These are phyloP conservation scores for Fusarium albidum DNA, from an alignment of 2,329 filamentous ascomycete genomes.

Conservation along the genomic window DNA sequence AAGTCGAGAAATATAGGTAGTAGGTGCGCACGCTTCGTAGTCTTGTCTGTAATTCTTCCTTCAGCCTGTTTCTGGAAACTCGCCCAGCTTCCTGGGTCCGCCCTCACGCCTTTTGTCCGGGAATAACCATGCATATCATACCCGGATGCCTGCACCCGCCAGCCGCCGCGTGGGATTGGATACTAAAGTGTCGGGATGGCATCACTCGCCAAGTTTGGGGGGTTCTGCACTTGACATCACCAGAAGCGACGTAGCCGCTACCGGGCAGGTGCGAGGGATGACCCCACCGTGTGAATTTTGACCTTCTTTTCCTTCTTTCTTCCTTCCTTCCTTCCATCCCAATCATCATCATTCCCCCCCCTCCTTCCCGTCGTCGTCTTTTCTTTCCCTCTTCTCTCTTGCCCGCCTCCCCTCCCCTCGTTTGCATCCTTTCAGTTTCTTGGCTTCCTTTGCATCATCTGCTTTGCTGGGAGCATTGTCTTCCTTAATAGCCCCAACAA, in stretches of 20 bases:
- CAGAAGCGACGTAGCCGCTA: slow-evolving; percentile 12
- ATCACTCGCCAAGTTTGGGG: slow-evolving; percentile 14
- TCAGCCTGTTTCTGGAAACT: neutral
- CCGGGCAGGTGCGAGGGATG: slow-evolving; percentile 7
- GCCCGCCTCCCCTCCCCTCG: neutral
- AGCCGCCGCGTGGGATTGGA: slow-evolving; percentile 25
- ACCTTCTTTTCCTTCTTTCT: neutral
- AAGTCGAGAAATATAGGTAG: no score
- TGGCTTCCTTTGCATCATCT: neutral
- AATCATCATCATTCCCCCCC: no score
- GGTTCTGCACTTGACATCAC: neutral
- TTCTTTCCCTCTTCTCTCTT: slow-evolving; percentile 1
- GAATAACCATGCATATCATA: slow-evolving; percentile 20
- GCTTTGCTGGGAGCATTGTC: neutral
- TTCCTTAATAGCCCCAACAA: neutral
- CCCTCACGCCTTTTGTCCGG: slow-evolving; percentile 10
- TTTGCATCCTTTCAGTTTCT: neutral
- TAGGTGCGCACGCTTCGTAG: no score
- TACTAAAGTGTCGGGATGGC: slow-evolving; percentile 26
- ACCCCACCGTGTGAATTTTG: slow-evolving; percentile 1
- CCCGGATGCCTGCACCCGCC: neutral
- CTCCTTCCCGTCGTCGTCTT: neutral
- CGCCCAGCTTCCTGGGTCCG: neutral
- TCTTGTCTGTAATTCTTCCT: no score
- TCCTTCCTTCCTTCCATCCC: neutral